These are phyloP conservation scores for Zymoseptoria pseudotritici DNA, from an alignment of 2,329 filamentous ascomycete species.

Conservation along the genomic window DNA sequence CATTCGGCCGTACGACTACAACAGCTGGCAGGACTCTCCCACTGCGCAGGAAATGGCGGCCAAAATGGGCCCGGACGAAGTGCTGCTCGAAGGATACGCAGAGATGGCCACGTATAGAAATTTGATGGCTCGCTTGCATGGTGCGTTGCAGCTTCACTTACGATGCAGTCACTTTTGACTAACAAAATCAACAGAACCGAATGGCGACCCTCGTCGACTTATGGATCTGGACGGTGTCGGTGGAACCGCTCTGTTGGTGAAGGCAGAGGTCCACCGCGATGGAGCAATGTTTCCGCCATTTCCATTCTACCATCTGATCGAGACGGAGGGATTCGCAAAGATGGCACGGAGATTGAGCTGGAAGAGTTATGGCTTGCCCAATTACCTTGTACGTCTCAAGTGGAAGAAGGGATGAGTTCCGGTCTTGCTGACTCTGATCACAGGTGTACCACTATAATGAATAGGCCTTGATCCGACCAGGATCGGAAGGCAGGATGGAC, in stretches of 20 bases:
- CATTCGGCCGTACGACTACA: constrained; percentile 88
- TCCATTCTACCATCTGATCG: constrained; percentile 90
- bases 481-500: neutral
- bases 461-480: neutral
- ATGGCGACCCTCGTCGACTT: constrained; percentile 25
- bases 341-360: constrained; percentile 89
- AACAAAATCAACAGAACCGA: constrained; percentile 14
- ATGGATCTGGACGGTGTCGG: constrained; percentile 85
- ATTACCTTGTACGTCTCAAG: constrained; percentile 73
- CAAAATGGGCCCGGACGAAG: constrained; percentile 83
- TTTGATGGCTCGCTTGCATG: constrained; percentile 78
- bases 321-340: constrained; percentile 96
- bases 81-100: constrained; percentile 84
- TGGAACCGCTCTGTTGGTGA: constrained; percentile 84
- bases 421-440: neutral
- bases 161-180: neutral
- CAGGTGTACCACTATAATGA: constrained; percentile 19
- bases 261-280: constrained; percentile 92
- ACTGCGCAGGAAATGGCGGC: constrained; percentile 66
- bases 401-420: neutral
- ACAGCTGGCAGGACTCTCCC: constrained; percentile 90
- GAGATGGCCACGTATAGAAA: constrained; percentile 88
- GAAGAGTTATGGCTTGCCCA: constrained; percentile 79
- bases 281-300: constrained; percentile 98
- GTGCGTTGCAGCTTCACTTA: constrained; percentile 29